Evolutionary conservation across 1,284 basidiomycete genomes (phyloP), one percentile per base, ranked within the genome.

Genomic region (Moesziomyces sp.): DNA sequence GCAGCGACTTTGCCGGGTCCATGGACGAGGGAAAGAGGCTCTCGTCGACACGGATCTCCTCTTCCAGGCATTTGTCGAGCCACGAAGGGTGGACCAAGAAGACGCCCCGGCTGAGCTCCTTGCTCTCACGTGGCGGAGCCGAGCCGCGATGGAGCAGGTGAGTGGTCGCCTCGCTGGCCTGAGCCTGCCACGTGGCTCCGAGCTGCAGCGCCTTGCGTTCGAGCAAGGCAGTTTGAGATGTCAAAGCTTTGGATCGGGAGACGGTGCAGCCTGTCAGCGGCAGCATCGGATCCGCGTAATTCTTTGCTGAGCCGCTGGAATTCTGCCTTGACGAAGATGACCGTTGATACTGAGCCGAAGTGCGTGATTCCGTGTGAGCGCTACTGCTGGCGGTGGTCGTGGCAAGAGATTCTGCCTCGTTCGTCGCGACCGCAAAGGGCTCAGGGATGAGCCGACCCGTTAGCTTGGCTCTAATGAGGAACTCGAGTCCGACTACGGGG

Each of bases 11-110:
- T 45, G 49, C n/a, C 5, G 72, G 72, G 21, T 66, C 28, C 62
- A 74, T 58, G 6, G 59, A 57, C 14, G 63, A 46, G 0, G 72
- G 72, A 30, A 74, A 74, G 5, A 74, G 67, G 13, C 59, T 53
- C 40, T 74, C 72, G 43, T 74, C 72, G 30, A 74, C 52, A 7
- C 67, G 66, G 21, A 67, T 60, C 30, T 23, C 46, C 24, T 74
- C 55, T 28, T 70, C 72, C 38, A 57, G 42, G 42, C 72, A 74
- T 47, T 70, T 70, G 49, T 74, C 72, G 40, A 74, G 63, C 72
- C 72, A 74, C 13, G 44, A 54, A 3, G 72, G 72, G 23, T 74
- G 72, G 26, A 74, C 67, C n/a, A 63, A 38, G 46, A 70, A 66
- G 5, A 49, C 43, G 1, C 46, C 23, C 4, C 28, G 21, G 0